Evolutionary conservation across 2,329 filamentous ascomycete genomes (phyloP), one percentile per base, ranked within the genome.

Genomic region (Sporothrix curviconia): DNA sequence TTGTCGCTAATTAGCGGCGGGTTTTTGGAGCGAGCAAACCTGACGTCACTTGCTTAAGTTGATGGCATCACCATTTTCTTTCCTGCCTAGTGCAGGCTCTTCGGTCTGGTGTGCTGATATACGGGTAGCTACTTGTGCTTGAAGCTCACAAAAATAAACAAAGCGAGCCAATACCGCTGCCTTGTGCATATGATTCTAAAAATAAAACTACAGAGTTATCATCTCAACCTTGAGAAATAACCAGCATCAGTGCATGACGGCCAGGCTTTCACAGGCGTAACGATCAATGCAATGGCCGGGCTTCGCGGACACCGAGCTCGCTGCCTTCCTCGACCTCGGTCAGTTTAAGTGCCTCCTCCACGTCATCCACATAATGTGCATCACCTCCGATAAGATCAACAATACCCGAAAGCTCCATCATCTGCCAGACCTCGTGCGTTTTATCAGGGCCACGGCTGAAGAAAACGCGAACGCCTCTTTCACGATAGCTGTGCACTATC

Each of bases 381-480:
- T 82, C 77, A 0, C 92, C 92, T 2, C 92, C 92, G 58, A 87
- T 89, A 54, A 88, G 77, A 1, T 90, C 89, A 1, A 96, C 82
- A 63, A 99, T 96, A 3, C 94, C 92, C 64, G 88, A 91, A 55
- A 81, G 78, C 56, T 84, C 77, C 73, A 97, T 89, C 55, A 90
- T 75, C 52, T 78, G 72, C 77, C 87, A 92, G 0, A 95, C 86
- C 2, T 78, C 73, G 58, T 78, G 75, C 12, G 71, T 68, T 24
- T 70, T 70, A 1, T 70, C 72, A 0, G 82, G 80, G 0, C 78
- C 77, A 9, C 83, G 73, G 28, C 80, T 83, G 68, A 92, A 92
- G 68, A 89, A 92, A 8, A 94, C 87, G 2, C 83, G 76, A 1
- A 92, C 90, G 1, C 87, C 88, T 4, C 86, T 78, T 34, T 87